Base-by-base conservation (phyloP, 306 rosid species). In the Trifolium dubium region DNA sequence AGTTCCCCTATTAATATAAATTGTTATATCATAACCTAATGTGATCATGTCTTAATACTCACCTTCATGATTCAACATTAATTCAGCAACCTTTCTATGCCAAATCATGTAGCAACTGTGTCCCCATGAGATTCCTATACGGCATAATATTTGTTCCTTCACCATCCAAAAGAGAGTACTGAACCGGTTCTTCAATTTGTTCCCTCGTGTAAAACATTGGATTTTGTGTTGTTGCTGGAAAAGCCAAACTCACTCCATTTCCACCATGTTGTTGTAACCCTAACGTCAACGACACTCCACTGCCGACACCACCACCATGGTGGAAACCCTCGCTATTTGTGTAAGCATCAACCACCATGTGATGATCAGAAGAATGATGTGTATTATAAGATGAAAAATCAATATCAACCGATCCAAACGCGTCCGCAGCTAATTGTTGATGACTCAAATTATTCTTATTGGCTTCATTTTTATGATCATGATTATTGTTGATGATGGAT, bases 191-290 rank as follows among this genome's bases (percentile, higher is more conserved):
- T 62, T 91, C 93, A 14, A 69, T 85, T 14, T 84, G 89, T 18
- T 82, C 93, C 71, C 97, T 89, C 23, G 83, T 37, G 76, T 79
- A 91, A 47, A 84, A 91, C 35, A 89, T 65, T 12, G 29, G 90
- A 85, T 56, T 69, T 69, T 58, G 88, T 64, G 12, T 28, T 1
- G 85, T 69, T 3, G 90, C 41, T 0, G 92, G 79, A 73, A 88
- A 87, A 6, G 94, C 94, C 12, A 89, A 72, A 74, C 87, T 87
- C 83, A 84, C 94, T 17, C 90, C 89, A 11, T 35, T 84, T 9
- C 84, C 76, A 5, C 85, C 96, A 29, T 90, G 95, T 30, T 90
- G 98, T 41, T 92, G 96, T 74, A 92, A 83, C 88, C 98, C 98
- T 83, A 92, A 79, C 8, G 98, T 92, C 89, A 92, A 80, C 2